Evolutionary conservation across 768 basidiomycete genomes (phyloP), one percentile per base, ranked within the genome.

Genomic region (Rubroboletus satanas): DNA sequence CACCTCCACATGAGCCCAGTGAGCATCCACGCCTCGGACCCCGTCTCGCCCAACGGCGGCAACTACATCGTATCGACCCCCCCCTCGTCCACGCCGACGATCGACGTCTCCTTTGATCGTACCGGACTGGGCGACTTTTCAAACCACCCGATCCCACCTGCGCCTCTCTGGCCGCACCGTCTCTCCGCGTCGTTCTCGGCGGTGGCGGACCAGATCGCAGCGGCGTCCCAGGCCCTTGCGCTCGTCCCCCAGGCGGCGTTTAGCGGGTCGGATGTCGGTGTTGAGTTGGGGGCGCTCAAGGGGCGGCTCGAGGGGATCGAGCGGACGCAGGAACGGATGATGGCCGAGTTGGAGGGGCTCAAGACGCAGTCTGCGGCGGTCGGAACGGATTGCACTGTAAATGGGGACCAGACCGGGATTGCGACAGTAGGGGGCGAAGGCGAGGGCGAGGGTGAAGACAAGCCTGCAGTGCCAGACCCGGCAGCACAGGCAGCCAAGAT

Each of bases 201-300:
- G 26, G 74, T 77, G 61, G 74, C 75, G 4, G 67, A 71, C 28
- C 74, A 77, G 62, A 75, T 77, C 50, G 63, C 66, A n/a, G 69
- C 70, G 1, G 73, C 76, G n/a, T 73, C 73, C 12, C 72, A 73
- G 37, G 73, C 72, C 14, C 67, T 76, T 37, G 66, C 73, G 8
- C 60, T 63, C 26, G 62, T 67, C 12, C 70, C 66, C 9, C 42
- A 65, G 35, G 55, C 65, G 5, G 57, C 64, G 8, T 65, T 55
- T 45, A 66, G 54, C 38, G 56, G 57, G 52, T 49, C 49, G 7
- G 64, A 63, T 26, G 12, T 46, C 42, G 7, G 49, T 14, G 38
- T 49, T 0, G 55, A 62, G 33, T 37, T 72, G 36, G 56, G 51
- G 4, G 47, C 44, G 12, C 61, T 75, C 28, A 57, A 46, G 36